Evolutionary conservation across 148 eudicot species (phyloP).

Genomic region (Rhododendron simsii): DNA sequence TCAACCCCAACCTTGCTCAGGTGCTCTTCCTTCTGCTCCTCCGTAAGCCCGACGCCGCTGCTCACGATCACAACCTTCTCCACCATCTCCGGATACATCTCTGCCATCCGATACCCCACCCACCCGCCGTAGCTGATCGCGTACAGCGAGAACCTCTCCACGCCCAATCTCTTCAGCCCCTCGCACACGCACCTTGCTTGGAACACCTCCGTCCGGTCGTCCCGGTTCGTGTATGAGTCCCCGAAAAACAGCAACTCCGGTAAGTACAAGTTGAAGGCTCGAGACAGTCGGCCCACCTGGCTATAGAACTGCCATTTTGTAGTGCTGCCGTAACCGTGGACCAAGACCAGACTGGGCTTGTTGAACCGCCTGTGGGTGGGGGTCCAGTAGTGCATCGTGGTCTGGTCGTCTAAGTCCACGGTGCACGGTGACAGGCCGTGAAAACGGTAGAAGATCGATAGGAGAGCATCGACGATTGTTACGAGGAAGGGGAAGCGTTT

Average conservation of each 20-base stretch:
- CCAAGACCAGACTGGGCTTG: constrained; percentile 42
- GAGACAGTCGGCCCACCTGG: constrained; percentile 30
- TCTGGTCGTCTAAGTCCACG: constrained; percentile 42
- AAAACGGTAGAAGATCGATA: constrained; percentile 32
- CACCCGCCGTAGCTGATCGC: constrained; percentile 68
- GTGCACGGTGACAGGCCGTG: constrained; percentile 37
- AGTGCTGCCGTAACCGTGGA: constrained; percentile 69
- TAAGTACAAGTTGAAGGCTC: constrained; percentile 49
- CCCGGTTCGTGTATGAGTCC: constrained; percentile 30
- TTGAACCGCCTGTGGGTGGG: constrained; percentile 26
- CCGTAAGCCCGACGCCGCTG: constrained; percentile 39
- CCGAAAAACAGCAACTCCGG: constrained; percentile 75
- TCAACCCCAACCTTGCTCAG: neutral
- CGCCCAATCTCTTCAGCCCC: constrained; percentile 49
- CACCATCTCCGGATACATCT: constrained; percentile 39
- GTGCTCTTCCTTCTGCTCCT: constrained; percentile 25
- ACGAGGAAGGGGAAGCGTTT: constrained; percentile 28
- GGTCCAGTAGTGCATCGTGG: constrained; percentile 54
- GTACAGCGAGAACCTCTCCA: constrained; percentile 40
- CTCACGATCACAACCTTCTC: constrained; percentile 61
- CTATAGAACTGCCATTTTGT: constrained; percentile 47
- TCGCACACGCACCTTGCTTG: constrained; percentile 56
- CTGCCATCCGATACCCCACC: constrained; percentile 64
- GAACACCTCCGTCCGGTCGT: constrained; percentile 40
- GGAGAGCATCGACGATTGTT: constrained; percentile 16